Conservation (phyloP, 2,329 filamentous ascomycete genomes). For the Calonectria naviculata region DNA sequence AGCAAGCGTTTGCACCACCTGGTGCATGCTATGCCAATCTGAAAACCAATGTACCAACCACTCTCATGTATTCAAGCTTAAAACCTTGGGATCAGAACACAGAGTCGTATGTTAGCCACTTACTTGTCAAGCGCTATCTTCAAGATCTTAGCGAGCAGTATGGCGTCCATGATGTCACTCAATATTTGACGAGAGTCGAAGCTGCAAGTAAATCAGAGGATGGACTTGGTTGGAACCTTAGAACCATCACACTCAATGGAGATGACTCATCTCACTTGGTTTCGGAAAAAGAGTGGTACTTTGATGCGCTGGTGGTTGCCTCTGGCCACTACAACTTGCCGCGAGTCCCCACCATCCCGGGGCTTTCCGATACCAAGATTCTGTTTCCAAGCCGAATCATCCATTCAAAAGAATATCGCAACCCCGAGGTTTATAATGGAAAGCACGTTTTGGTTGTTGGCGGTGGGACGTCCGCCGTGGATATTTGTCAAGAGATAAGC, state of each 20-base stretch:
- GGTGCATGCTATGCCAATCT: not conserved
- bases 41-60: not conserved
- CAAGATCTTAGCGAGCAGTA: not conserved
- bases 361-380: constrained; percentile 13
- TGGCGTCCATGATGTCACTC: not conserved
- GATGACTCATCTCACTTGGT: not conserved
- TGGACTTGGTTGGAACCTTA: not conserved
- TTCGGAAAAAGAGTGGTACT: not conserved
- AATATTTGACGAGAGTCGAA: not conserved
- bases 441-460: constrained; percentile 17
- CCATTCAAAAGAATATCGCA: constrained; percentile 29
- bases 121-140: not conserved
- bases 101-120: not conserved
- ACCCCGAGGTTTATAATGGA: not conserved
- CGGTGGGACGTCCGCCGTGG: not conserved
- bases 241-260: not conserved
- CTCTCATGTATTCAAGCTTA: not conserved
- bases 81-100: not conserved
- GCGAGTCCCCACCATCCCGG: constrained; percentile 24
- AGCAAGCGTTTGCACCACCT: not conserved
- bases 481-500: not conserved
- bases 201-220: not conserved
- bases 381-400: constrained; percentile 3
- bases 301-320: constrained; percentile 29
- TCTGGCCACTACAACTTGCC: constrained; percentile 29